phyloP scores from a whole-genome alignment of 2,329 filamentous ascomycete species.

The Sporothrix sp. region DNA sequence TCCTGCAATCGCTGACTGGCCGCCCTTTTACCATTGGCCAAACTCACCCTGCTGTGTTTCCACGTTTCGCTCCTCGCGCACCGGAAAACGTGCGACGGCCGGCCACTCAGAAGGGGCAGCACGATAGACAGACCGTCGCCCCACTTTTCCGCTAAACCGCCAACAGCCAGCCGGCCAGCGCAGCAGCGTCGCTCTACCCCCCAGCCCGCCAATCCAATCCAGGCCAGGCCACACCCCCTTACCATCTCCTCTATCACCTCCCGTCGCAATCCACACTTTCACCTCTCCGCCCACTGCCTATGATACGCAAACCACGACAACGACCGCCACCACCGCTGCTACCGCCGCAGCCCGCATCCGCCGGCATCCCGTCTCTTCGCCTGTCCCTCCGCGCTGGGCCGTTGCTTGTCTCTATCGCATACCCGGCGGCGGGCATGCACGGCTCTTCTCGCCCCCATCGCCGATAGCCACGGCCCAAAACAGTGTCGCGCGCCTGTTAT shows the following conservation, averaged over 20 bases:
- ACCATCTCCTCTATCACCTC: neutral
- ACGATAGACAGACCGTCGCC: neutral
- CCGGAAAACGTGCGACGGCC: neutral
- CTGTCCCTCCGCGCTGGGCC: neutral
- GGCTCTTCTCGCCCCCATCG: neutral
- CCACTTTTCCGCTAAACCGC: conserved; percentile 3
- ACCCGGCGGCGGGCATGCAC: neutral
- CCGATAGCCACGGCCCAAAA: conserved; percentile 8
- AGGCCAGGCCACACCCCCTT: neutral
- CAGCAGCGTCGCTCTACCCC: neutral
- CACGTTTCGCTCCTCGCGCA: conserved; percentile 3
- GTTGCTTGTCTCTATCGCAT: neutral
- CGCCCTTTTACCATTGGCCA: conserved; percentile 6
- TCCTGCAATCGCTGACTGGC: neutral
- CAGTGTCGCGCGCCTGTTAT: conserved; percentile 2
- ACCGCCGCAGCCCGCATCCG: conserved; percentile 3
- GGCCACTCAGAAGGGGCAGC: neutral
- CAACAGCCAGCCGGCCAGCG: neutral
- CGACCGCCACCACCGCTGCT: neutral
- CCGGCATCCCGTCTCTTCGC: conserved; percentile 5
- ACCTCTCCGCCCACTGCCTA: neutral
- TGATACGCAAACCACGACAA: neutral
- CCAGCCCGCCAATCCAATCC: conserved; percentile 1
- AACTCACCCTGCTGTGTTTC: neutral
- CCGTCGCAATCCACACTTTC: conserved; percentile 7